phyloP scores from a whole-genome alignment of 2,329 filamentous ascomycete species.

The Colletotrichum echinochloae region DNA sequence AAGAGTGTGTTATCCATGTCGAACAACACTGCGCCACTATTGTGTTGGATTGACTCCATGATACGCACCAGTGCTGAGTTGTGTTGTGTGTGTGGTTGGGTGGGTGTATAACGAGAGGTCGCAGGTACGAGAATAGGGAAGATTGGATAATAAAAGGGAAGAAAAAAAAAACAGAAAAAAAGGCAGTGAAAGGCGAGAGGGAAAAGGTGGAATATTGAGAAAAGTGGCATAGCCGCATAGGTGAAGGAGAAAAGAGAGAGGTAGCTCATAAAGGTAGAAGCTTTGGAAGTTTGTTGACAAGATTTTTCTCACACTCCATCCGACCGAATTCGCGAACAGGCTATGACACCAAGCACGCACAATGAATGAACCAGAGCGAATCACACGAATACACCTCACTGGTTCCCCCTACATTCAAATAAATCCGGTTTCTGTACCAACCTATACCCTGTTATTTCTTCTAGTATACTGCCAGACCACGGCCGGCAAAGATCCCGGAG shows the following conservation, averaged over 20 bases:
- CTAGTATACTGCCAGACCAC: too few species aligned
- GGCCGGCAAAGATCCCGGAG: too few species aligned
- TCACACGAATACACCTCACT: too few species aligned
- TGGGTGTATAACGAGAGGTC: not conserved
- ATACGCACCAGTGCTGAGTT: not conserved
- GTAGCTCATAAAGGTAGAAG: not conserved
- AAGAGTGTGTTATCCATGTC: conserved; percentile 27
- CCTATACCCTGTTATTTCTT: too few species aligned
- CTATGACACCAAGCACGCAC: too few species aligned
- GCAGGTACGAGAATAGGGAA: not conserved
- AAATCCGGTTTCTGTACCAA: too few species aligned
- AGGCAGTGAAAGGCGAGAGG: not conserved
- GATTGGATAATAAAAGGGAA: not conserved
- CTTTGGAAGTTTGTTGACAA: too few species aligned
- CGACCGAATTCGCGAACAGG: too few species aligned
- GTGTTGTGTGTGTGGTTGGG: not conserved
- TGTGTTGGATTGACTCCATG: not conserved
- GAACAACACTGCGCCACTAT: not conserved
- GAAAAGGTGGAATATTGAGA: not conserved
- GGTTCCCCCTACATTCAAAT: too few species aligned
- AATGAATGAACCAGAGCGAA: too few species aligned
- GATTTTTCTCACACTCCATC: too few species aligned
- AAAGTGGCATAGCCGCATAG: not conserved
- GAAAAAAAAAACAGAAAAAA: not conserved
- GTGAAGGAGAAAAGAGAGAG: not conserved